Evolutionary conservation across 78 protist species (phyloP).

Genomic region (Polysphondylium violaceum): DNA sequence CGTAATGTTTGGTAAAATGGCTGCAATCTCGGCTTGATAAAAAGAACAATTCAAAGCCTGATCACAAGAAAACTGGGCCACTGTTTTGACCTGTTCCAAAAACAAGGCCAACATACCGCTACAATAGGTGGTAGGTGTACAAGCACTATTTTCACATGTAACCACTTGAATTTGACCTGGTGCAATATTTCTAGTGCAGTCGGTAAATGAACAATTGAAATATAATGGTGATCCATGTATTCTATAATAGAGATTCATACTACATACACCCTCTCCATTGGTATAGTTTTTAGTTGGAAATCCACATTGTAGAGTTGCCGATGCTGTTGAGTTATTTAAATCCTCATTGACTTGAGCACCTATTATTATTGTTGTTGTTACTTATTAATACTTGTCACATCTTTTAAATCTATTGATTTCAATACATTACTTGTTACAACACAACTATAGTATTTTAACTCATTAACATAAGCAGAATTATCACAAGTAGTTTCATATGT

Average conservation of each 20-base stretch:
- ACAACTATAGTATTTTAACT: conserved; percentile 31
- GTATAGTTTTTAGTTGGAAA: conserved; percentile 20
- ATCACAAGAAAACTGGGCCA: conserved; percentile 28
- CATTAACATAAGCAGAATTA: not conserved
- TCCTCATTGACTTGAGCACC: conserved; percentile 48
- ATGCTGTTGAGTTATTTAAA: conserved; percentile 47
- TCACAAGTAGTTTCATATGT: not conserved
- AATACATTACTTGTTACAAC: conserved; percentile 36
- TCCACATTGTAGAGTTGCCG: conserved; percentile 35
- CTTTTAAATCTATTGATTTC: not conserved
- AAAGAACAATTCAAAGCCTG: not conserved
- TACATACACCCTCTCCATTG: not conserved
- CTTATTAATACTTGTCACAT: not conserved
- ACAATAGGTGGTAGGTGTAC: conserved; percentile 61
- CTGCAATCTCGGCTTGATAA: not conserved
- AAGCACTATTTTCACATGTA: conserved; percentile 11
- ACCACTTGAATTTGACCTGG: conserved; percentile 47
- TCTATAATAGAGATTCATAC: conserved; percentile 48
- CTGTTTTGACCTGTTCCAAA: not conserved
- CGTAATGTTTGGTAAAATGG: conserved; percentile 22
- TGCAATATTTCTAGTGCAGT: conserved; percentile 4
- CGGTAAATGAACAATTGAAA: conserved; percentile 30
- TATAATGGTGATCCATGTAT: conserved; percentile 44
- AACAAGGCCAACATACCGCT: conserved; percentile 4
- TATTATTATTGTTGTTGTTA: not conserved